Base-by-base conservation (phyloP, 257 asterid genomes). In the Hygrophila difformis region DNA sequence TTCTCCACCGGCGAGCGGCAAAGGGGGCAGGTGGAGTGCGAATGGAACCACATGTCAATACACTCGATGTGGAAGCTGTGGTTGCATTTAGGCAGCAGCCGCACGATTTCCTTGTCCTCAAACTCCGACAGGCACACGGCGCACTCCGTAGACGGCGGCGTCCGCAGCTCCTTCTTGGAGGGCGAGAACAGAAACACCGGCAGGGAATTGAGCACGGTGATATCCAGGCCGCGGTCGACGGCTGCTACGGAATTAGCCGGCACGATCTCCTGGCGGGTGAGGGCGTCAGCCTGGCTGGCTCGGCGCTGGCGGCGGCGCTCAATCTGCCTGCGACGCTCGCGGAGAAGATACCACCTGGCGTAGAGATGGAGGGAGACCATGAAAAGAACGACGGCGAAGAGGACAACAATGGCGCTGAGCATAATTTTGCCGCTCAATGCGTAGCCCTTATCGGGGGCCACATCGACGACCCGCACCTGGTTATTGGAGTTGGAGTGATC, bases 111-210 rank as follows among this genome's bases (percentile, higher is more conserved):
- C 9, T 37, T 55, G 4, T 71, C 65, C 40, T 61, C 64, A 28
- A 67, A 71, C 48, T 71, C 73, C 15, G 78, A 55, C 43, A 74
- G 57, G 63, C 78, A 74, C 45, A 74, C 78, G 28, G 75, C 62
- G 47, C 71, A 63, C 36, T 60, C 74, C 4, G 16, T 36, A n/a
- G n/a, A n/a, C n/a, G n/a, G n/a, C n/a, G n/a, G n/a, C 37, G 3
- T 4, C 2, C 35, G 18, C 42, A 3, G 14, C 40, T 34, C 33
- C 51, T 56, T 10, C 53, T 19, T 20, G 34, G 57, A 16, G 31
- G 59, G 8, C 31, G 31, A 17, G 64, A 18, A 56, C 7, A 16
- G 36, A 18, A 36, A 56, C 11, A 51, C 60, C 8, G 70, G 65
- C 6, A 64, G 60, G 18, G 70, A 50, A 5, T 47, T 39, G 18